Evolutionary conservation across 176 grass and related monocot genomes (phyloP).

Genomic region (Aechmea fasciata): DNA sequence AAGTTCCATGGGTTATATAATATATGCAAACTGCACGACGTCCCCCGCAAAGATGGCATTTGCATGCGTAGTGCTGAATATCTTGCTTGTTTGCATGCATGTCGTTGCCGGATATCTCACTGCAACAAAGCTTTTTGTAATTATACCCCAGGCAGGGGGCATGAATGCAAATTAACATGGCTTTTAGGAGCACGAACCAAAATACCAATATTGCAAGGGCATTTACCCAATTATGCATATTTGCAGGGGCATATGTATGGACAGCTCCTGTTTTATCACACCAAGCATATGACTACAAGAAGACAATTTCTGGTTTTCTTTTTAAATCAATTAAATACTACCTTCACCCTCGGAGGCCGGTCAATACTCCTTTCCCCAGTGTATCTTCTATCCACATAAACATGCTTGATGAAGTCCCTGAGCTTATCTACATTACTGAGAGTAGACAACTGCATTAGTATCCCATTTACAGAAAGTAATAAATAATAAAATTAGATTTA

Average conservation of each 20-base stretch:
- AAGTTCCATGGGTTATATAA: no score
- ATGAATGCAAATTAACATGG: not conserved
- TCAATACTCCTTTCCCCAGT: conserved; percentile 29
- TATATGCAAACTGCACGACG: not conserved
- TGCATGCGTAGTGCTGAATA: no score
- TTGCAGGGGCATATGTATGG: no score
- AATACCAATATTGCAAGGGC: no score
- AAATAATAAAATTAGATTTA: conserved; percentile 14
- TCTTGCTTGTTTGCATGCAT: no score
- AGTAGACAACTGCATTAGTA: conserved; percentile 16
- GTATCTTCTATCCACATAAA: conserved; percentile 49
- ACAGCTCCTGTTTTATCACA: no score
- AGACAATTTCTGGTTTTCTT: not conserved
- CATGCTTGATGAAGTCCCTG: conserved; percentile 57
- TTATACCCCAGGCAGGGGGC: no score
- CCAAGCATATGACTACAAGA: not conserved
- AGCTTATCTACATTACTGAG: conserved; percentile 42
- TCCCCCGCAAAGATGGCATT: not conserved
- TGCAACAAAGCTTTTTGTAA: no score
- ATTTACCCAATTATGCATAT: no score
- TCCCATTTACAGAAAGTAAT: conserved; percentile 10
- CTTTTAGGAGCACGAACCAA: no score
- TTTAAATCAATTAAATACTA: conserved; percentile 16
- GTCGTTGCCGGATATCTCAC: no score
- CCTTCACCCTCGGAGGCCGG: conserved; percentile 34